Conservation (phyloP, 768 basidiomycete genomes). For the Kwoniella bestiolae region DNA sequence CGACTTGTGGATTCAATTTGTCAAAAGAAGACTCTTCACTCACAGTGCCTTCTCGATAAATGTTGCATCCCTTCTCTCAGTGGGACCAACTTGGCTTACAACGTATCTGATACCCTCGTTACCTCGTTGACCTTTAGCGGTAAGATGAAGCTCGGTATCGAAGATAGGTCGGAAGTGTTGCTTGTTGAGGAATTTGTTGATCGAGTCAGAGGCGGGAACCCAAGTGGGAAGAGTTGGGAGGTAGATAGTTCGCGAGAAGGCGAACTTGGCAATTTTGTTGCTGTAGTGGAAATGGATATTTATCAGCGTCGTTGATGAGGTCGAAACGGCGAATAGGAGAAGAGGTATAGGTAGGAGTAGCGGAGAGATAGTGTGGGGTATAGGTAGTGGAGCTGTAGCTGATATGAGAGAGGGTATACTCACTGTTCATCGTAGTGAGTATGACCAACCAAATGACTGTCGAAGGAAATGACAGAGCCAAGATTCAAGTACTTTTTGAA, state of each 20-base stretch:
- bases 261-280: conserved; percentile 21
- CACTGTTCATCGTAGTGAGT: conserved; percentile 38
- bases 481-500: conserved; percentile 33
- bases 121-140: conserved; percentile 20
- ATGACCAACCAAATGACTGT: conserved; percentile 22
- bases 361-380: too few species aligned
- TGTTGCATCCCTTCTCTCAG: conserved; percentile 14
- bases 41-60: conserved; percentile 33
- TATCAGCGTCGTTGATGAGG: too few species aligned
- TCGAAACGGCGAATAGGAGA: too few species aligned
- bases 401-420: too few species aligned
- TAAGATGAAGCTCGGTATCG: conserved; percentile 25
- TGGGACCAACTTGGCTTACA: conserved; percentile 37
- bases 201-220: conserved; percentile 20
- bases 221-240: conserved; percentile 26
- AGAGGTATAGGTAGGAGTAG: too few species aligned
- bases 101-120: conserved; percentile 21
- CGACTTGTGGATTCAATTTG: too few species aligned
- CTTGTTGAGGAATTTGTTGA: conserved; percentile 16
- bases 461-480: conserved; percentile 16
- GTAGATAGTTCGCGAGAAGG: conserved; percentile 25
- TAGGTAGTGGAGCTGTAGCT: too few species aligned
- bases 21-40: too few species aligned
- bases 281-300: too few species aligned
- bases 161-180: conserved; percentile 12